Percentiles rank a stretch among this genome's conserved stretches.
Conservation (phyloP, 805 yeast genomes). For the Hanseniaspora mollemarum region DNA sequence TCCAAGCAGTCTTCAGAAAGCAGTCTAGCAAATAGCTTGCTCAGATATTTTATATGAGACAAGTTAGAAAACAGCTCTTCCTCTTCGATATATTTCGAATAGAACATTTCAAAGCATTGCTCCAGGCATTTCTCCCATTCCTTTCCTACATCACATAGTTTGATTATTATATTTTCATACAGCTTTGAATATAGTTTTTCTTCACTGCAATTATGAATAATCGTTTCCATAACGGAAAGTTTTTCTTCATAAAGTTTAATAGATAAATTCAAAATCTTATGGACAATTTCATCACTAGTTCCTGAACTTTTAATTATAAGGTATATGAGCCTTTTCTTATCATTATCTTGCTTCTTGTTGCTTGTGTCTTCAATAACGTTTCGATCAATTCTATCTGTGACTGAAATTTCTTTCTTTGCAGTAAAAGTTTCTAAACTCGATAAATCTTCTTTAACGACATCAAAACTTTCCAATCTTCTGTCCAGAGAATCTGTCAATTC, state of each 20-base stretch:
- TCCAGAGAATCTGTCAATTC: neutral
- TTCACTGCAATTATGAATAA: constrained; percentile 71
- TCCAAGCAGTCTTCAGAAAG: constrained; percentile 58
- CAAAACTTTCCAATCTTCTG: neutral
- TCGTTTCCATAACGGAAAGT: constrained; percentile 52
- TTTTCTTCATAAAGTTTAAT: constrained; percentile 34
- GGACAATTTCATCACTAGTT: constrained; percentile 88
- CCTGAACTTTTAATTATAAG: constrained; percentile 77
- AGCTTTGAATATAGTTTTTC: constrained; percentile 78
- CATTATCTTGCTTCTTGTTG: constrained; percentile 25
- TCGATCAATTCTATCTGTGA: neutral
- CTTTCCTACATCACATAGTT: constrained; percentile 40
- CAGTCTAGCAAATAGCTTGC: constrained; percentile 76
- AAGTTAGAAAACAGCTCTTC: constrained; percentile 44
- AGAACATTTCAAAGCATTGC: constrained; percentile 44
- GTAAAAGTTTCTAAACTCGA: neutral
- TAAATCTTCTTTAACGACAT: constrained; percentile 6
- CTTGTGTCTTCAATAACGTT: neutral
- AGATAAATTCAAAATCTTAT: constrained; percentile 53
- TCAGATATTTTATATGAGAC: constrained; percentile 57
- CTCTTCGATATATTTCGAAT: constrained; percentile 44
- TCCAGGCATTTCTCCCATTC: constrained; percentile 51
- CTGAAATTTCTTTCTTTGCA: neutral
- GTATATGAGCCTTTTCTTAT: constrained; percentile 57
- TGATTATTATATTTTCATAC: constrained; percentile 66